Evolutionary conservation across 768 basidiomycete genomes (phyloP), one percentile per base, ranked within the genome.

Genomic region (Coprinopsis strossmayeri): DNA sequence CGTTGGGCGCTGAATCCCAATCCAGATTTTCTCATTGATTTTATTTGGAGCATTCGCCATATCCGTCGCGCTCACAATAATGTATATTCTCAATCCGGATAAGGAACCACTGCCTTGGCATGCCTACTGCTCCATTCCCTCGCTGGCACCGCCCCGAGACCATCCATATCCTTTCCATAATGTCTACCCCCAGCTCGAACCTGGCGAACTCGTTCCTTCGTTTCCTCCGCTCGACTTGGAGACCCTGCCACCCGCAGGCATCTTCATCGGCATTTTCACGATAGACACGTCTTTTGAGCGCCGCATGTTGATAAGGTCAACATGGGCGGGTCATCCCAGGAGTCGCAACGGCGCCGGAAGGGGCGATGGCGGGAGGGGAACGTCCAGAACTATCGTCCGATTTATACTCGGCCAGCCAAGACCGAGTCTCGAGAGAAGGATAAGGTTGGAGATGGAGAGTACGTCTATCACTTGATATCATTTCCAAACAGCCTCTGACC

Each of bases 41-140:
- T 70, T 92, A 47, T 77, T 95, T 58, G 83, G 84, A 45, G 70
- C 82, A 53, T 84, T 96, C 62, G 87, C 87, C 46, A 81, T 90
- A 51, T 81, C 82, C 52, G 73, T 94, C 57, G 94, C 93, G 25
- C 79, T 93, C 51, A 72, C 90, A 48, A 76, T 97, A 66, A 92
- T 92, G 60, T 87, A 96, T 66, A 77, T 94, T 53, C 77, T 97
- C 61, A 94, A 96, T 63, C 94, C 93, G 50, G 95, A 98, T 75
- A 97, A 96, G 65, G 84, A 87, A 45, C 87, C 92, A 18, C 70
- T 96, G 5, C 93, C 93, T 39, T 98, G 93, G 93, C 81, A 92
- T 57, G 82, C 85, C 18, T 96, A 95, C 63, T 98, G 95, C 67
- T 79, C 87, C 20, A 73, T 81, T 47, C 85, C 84, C 3, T 76